Conservation (phyloP, 352 stramenopile species). For the Phytophthora citrophthora region DNA sequence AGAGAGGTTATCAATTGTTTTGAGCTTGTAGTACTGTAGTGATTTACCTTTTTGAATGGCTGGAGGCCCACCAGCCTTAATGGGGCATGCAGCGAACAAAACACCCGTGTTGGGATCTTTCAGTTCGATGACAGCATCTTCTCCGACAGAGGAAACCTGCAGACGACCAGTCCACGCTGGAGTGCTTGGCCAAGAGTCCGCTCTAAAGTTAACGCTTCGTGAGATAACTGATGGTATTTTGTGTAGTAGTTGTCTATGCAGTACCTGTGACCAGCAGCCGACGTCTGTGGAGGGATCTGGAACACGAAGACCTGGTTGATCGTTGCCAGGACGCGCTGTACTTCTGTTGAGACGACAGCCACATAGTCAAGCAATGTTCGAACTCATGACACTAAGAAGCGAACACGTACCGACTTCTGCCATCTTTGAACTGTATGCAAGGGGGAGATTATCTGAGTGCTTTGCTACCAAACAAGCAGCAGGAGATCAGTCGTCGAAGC, state of each 20-base stretch:
- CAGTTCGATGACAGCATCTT: constrained; percentile 67
- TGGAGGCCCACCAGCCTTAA: constrained; percentile 60
- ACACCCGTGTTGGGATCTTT: constrained; percentile 58
- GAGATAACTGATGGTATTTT: too few relatives aligned
- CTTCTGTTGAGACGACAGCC: constrained; percentile 23
- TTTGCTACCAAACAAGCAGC: too few relatives aligned
- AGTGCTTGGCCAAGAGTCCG: constrained; percentile 69
- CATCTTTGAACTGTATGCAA: constrained; percentile 17
- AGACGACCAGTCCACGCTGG: constrained; percentile 68
- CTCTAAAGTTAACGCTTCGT: constrained; percentile 12
- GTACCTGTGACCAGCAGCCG: constrained; percentile 62
- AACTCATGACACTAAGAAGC: not conserved
- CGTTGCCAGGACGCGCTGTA: constrained; percentile 63
- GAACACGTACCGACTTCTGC: constrained; percentile 32
- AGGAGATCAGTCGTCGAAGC: not conserved
- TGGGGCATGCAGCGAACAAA: constrained; percentile 68
- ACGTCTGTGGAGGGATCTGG: constrained; percentile 69
- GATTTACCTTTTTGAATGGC: constrained; percentile 67
- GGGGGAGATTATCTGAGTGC: too few relatives aligned
- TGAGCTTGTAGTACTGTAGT: not conserved
- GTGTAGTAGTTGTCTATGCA: not conserved
- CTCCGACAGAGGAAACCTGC: constrained; percentile 65
- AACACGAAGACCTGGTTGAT: constrained; percentile 82
- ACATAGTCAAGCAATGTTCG: not conserved
- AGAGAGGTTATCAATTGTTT: constrained; percentile 8